These are phyloP conservation scores for Citrus australasica DNA, from an alignment of 345 rosid genomes.

Conservation along the genomic window DNA sequence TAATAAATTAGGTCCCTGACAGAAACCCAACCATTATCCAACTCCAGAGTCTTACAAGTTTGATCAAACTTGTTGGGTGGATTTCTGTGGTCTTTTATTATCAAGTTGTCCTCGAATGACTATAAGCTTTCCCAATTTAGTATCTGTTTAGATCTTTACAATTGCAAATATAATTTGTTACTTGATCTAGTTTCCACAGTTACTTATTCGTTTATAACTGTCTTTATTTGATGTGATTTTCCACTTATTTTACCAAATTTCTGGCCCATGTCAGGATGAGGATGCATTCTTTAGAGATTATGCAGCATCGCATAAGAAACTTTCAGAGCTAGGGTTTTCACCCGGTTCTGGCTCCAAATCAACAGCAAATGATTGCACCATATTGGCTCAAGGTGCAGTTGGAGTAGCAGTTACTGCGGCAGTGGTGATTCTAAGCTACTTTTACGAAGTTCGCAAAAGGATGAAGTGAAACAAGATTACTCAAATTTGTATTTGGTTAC, in stretches of 20 bases:
- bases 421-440: conserved; percentile 74
- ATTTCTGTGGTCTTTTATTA: not conserved
- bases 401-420: conserved; percentile 85
- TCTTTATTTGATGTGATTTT: not conserved
- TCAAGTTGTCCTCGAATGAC: not conserved
- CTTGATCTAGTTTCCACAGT: not conserved
- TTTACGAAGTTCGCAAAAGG: conserved; percentile 70
- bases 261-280: conserved; percentile 60
- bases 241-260: not conserved
- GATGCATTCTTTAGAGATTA: conserved; percentile 80
- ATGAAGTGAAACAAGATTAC: conserved; percentile 39
- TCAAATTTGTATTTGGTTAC: not conserved
- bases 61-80: conserved; percentile 10
- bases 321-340: conserved; percentile 80
- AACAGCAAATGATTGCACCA: conserved; percentile 40
- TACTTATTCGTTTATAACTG: not conserved
- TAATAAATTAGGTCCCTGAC: not conserved
- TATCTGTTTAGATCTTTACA: not conserved
- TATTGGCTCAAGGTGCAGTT: conserved; percentile 73
- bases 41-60: not conserved
- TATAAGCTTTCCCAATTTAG: not conserved
- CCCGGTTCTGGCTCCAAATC: conserved; percentile 39
- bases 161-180: not conserved
- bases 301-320: conserved; percentile 77
- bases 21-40: conserved; percentile 4